phyloP scores from a whole-genome alignment of 495 filamentous ascomycete genomes.

The Penicillium crystallinum region DNA sequence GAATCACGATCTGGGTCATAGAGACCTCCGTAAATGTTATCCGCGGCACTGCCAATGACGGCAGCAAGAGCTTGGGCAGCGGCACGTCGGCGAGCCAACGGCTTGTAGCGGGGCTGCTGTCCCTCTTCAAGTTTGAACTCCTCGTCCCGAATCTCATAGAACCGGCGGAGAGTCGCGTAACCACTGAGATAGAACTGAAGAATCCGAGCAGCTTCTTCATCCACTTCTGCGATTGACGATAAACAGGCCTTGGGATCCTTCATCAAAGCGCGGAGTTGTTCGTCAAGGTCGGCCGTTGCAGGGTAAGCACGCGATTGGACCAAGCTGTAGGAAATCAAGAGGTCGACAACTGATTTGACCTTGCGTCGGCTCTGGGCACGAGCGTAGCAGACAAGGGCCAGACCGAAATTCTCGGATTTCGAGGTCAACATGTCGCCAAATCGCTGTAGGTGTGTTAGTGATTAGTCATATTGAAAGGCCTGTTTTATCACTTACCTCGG shows the following conservation, averaged over 20 bases:
- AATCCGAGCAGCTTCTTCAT: conserved; percentile 72
- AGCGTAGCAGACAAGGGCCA: conserved; percentile 80
- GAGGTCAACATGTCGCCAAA: conserved; percentile 68
- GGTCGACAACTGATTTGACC: conserved; percentile 72
- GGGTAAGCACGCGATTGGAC: conserved; percentile 78
- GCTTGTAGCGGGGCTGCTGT: conserved; percentile 39
- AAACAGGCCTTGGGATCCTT: conserved; percentile 61
- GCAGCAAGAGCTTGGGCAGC: conserved; percentile 69
- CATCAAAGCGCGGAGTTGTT: conserved; percentile 59
- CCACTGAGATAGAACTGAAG: conserved; percentile 81
- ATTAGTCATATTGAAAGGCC: background rate
- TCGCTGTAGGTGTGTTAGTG: conserved; percentile 44
- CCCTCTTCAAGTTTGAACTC: conserved; percentile 37
- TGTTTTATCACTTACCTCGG: conserved; percentile 57
- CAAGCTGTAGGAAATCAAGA: conserved; percentile 81
- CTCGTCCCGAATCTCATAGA: conserved; percentile 80
- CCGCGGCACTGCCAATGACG: conserved; percentile 74
- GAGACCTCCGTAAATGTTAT: conserved; percentile 83
- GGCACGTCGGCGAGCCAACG: conserved; percentile 53
- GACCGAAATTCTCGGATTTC: conserved; percentile 66
- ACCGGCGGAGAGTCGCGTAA: conserved; percentile 80
- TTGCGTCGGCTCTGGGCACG: conserved; percentile 68
- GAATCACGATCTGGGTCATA: conserved; percentile 73
- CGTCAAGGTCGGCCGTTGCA: conserved; percentile 59
- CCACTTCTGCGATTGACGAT: conserved; percentile 56